These are phyloP conservation scores for Zizania latifolia DNA, from an alignment of 176 grass and related monocot species.

Conservation along the genomic window DNA sequence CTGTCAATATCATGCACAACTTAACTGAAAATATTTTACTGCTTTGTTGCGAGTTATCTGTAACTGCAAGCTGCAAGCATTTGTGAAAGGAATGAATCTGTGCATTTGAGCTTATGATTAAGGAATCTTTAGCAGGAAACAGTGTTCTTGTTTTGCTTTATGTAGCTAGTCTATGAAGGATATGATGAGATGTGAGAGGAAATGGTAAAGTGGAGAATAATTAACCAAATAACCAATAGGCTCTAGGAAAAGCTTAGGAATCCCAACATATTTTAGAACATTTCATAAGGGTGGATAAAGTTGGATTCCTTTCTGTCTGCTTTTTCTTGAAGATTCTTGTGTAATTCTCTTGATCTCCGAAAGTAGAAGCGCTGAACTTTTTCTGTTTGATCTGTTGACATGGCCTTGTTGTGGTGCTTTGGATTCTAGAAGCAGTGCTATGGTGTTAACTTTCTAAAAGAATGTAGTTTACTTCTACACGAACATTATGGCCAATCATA, in stretches of 20 bases:
- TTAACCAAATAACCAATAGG: conserved; percentile 37
- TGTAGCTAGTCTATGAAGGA: conserved; percentile 35
- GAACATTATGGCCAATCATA: neutral
- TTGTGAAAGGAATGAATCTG: neutral
- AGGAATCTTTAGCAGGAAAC: conserved; percentile 40
- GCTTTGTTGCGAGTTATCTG: neutral
- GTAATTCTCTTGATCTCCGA: conserved; percentile 18
- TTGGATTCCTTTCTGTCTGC: conserved; percentile 18
- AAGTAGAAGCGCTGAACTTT: conserved; percentile 14
- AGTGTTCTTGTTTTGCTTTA: conserved; percentile 29
- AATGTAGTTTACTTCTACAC: neutral
- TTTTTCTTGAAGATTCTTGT: conserved; percentile 41
- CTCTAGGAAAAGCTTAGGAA: conserved; percentile 35
- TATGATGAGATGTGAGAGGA: conserved; percentile 24
- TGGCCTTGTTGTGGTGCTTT: conserved; percentile 5
- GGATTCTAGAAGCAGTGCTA: neutral
- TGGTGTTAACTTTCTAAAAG: conserved; percentile 14
- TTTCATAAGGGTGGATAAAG: conserved; percentile 15
- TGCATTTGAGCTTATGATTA: conserved; percentile 32
- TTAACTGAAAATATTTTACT: neutral
- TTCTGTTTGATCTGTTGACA: neutral
- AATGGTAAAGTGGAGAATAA: conserved; percentile 24
- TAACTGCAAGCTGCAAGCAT: conserved; percentile 16
- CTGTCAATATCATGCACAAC: neutral
- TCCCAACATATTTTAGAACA: conserved; percentile 23